Evolutionary conservation across 345 rosid genomes (phyloP).

Genomic region (Aquilaria sinensis): DNA sequence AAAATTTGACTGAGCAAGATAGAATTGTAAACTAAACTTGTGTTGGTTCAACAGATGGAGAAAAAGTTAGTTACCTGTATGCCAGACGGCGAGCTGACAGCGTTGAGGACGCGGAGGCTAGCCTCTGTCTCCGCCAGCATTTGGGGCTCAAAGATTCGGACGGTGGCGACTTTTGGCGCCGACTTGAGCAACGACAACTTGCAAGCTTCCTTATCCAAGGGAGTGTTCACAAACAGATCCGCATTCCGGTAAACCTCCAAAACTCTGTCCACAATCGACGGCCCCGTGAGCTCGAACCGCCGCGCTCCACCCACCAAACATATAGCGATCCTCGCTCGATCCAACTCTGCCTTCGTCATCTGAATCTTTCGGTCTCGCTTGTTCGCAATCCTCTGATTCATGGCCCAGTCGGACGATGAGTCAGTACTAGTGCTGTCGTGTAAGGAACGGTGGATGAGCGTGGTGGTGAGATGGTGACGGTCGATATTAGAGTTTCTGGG

Average conservation of each 20-base stretch:
- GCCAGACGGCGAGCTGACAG: constrained; percentile 64
- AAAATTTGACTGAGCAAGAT: too few relatives aligned
- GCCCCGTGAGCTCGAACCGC: constrained; percentile 82
- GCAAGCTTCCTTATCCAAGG: constrained; percentile 49
- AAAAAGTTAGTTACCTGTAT: constrained; percentile 26
- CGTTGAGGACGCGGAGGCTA: constrained; percentile 57
- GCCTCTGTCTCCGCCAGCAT: constrained; percentile 39
- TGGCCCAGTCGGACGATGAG: too few relatives aligned
- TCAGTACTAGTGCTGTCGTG: too few relatives aligned
- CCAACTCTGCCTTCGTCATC: constrained; percentile 8
- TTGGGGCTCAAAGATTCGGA: constrained; percentile 55
- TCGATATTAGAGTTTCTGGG: too few relatives aligned
- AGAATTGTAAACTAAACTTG: too few relatives aligned
- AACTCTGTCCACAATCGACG: constrained; percentile 59
- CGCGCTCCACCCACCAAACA: constrained; percentile 88
- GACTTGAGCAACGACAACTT: constrained; percentile 51
- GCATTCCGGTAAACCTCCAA: constrained; percentile 54
- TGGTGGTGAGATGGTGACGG: too few relatives aligned
- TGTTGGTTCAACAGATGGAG: too few relatives aligned
- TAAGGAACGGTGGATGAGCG: too few relatives aligned
- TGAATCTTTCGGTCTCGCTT: background rate
- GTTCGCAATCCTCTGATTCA: too few relatives aligned
- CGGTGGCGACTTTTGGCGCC: constrained; percentile 56
- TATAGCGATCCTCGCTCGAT: constrained; percentile 52
- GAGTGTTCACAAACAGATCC: constrained; percentile 67